Base-by-base conservation (phyloP, 192 early-diverging fungal species). In the Ambispora gerdemannii region DNA sequence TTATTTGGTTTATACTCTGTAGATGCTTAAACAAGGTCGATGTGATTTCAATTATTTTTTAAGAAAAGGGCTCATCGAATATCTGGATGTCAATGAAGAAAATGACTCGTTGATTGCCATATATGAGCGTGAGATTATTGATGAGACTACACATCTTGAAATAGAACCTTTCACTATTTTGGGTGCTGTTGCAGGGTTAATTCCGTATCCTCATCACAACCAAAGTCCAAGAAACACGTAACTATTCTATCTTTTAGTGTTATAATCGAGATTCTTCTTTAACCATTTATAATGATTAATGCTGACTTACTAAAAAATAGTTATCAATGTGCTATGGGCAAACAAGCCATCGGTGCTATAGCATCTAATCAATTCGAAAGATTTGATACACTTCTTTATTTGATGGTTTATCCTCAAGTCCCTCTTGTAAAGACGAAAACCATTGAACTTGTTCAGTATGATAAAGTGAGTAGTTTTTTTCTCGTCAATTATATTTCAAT, bases 311-410 rank as follows among this genome's bases (percentile, higher is more conserved):
- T 19, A 30, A 32, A 10, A 6, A 31, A 30, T n/a, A 60, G 58
- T 17, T 98, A 97, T 78, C 96, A 98, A 84, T 97, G 91, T 67
- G 95, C 95, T 77, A 98, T 98, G 97, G 94, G 94, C 71, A 98
- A 98, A 77, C 97, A 98, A 82, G 95, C 97, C 35, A 98, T 98
- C 60, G 96, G 96, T 19, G 92, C 92, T 19, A 96, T 97, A 62
- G 94, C 88, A 8, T 95, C 94, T 74, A 98, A 98, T 74, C 94
- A 97, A 82, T 74, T 96, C 24, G 89, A 90, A 72, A 86, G 97
- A 61, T 95, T 96, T 65, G 97, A 98, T 77, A 97, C 95, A 7
- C 78, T 97, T 50, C 80, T 97, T 19, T 97, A 98, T 80, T 82
- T 97, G 56, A 91, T 97, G 91, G 92, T 93, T 28, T 98, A 97